Evolutionary conservation across 805 yeast species (phyloP).

Genomic region (Scheffersomyces coipomensis): DNA sequence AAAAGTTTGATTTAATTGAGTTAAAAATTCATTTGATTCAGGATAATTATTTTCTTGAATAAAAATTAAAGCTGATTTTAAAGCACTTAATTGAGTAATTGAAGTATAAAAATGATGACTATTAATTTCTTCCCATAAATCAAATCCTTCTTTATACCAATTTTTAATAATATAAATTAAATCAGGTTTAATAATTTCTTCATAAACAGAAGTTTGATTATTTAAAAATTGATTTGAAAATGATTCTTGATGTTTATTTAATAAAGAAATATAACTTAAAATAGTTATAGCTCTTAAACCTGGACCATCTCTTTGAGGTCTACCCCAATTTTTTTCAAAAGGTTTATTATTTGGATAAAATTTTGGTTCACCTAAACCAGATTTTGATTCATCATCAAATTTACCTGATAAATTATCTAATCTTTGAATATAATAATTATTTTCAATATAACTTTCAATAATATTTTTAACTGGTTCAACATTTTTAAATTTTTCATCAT

Average conservation of each 20-base stretch:
- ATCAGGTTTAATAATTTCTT: constrained; percentile 63
- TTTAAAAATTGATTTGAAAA: constrained; percentile 24
- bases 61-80: constrained; percentile 48
- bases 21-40: constrained; percentile 25
- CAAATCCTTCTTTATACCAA: constrained; percentile 75
- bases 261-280: constrained; percentile 49
- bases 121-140: constrained; percentile 88
- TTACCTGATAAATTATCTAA: constrained; percentile 67
- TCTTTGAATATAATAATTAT: constrained; percentile 61
- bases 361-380: constrained; percentile 89
- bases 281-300: constrained; percentile 73
- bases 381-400: constrained; percentile 37
- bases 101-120: constrained; percentile 79
- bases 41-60: constrained; percentile 26
- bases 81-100: constrained; percentile 68
- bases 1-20: constrained; percentile 26
- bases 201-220: constrained; percentile 39
- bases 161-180: constrained; percentile 56
- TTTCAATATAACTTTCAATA: constrained; percentile 63
- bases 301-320: constrained; percentile 97
- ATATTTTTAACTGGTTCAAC: constrained; percentile 6
- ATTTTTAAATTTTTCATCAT: constrained; percentile 4
- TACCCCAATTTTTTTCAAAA: constrained; percentile 76
- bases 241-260: constrained; percentile 26
- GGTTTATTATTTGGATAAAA: constrained; percentile 65